Conservation (phyloP, 345 rosid species). For the Populus nigra region DNA sequence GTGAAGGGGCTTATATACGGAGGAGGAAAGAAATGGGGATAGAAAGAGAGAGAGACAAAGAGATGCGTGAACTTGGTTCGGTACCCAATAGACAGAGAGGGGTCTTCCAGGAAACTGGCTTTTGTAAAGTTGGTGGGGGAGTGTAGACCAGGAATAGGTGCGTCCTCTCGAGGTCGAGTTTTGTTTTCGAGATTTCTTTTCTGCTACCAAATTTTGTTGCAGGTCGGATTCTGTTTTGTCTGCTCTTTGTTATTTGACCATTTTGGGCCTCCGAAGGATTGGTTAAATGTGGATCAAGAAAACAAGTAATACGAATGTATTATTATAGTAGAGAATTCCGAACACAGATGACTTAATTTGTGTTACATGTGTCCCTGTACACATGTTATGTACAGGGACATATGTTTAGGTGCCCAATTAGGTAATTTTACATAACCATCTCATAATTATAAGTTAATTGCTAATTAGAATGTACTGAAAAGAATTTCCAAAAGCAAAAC, state of each 20-base stretch:
- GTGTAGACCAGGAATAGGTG: slow-evolving; percentile 2
- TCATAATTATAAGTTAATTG: neutral
- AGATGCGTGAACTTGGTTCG: slow-evolving; percentile 33
- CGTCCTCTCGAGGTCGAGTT: slow-evolving; percentile 10
- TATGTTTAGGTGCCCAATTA: neutral
- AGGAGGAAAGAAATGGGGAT: slow-evolving; percentile 7
- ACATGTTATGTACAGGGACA: neutral
- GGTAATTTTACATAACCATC: neutral
- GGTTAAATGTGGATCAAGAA: neutral
- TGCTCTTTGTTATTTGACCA: slow-evolving; percentile 19
- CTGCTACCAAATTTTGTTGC: slow-evolving; percentile 16
- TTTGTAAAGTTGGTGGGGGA: slow-evolving; percentile 48
- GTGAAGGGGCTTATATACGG: neutral
- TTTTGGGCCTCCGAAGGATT: slow-evolving; percentile 17
- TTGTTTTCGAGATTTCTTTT: slow-evolving; percentile 3
- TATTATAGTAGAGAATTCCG: too few species aligned
- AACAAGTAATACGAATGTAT: neutral
- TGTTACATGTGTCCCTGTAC: too few species aligned
- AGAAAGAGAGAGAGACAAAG: slow-evolving; percentile 2
- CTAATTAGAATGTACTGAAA: too few species aligned
- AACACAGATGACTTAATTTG: too few species aligned
- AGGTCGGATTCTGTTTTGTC: slow-evolving; percentile 14
- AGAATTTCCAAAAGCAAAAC: too few species aligned
- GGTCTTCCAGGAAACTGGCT: slow-evolving; percentile 51
- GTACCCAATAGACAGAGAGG: slow-evolving; percentile 20